Conservation (phyloP, 495 filamentous ascomycete genomes). For the Cercophora samala region DNA sequence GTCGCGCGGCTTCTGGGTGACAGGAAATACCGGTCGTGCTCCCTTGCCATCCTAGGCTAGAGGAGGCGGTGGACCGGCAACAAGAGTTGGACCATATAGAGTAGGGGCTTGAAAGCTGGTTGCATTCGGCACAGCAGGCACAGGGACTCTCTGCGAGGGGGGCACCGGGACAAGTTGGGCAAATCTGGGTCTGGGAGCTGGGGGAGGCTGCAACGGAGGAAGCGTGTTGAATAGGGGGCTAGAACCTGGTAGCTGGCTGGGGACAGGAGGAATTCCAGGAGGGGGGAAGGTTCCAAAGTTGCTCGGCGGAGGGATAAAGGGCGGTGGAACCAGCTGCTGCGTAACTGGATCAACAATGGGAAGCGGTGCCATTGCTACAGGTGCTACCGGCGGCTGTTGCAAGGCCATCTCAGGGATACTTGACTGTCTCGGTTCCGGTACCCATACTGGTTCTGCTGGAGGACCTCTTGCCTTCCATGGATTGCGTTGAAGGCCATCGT, state of each 20-base stretch:
- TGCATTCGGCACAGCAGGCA: not conserved
- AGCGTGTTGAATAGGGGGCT: not conserved
- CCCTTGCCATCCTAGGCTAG: conserved; percentile 19
- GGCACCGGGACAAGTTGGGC: not conserved
- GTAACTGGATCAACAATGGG: not conserved
- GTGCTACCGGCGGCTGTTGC: not conserved
- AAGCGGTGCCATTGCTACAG: not conserved
- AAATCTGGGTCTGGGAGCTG: conserved; percentile 6
- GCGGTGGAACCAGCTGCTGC: not conserved
- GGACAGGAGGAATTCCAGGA: not conserved
- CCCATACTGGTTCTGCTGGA: not conserved
- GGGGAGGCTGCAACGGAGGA: conserved; percentile 1
- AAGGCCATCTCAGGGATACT: not conserved
- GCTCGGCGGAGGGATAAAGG: not conserved
- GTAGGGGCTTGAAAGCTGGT: conserved; percentile 7
- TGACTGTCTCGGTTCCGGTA: not conserved
- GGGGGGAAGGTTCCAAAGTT: conserved; percentile 6
- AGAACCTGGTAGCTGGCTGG: not conserved
- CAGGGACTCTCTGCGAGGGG: not conserved
- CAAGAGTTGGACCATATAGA: conserved; percentile 4
- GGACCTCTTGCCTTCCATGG: not conserved
- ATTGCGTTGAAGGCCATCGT: not conserved
- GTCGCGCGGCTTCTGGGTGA: conserved; percentile 34
- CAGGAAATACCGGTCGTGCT: conserved; percentile 30
- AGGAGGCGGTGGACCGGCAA: conserved; percentile 1